Evolutionary conservation across 768 basidiomycete species (phyloP).

Genomic region (Polyporus arcularius): DNA sequence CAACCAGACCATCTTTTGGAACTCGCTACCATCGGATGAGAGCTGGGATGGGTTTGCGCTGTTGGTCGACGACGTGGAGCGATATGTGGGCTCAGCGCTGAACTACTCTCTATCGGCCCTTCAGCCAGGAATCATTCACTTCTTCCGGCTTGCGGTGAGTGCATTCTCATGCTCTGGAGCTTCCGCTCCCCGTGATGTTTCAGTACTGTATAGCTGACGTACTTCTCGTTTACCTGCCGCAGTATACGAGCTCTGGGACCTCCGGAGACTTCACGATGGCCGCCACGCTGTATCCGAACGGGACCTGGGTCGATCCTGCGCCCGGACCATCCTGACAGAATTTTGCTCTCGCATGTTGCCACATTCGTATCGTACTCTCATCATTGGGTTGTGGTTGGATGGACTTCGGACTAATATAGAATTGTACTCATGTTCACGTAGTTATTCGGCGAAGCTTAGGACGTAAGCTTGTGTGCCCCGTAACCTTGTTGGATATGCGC

Average conservation of each 20-base stretch:
- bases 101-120: constrained; percentile 72
- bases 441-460: not conserved
- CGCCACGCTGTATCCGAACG: constrained; percentile 75
- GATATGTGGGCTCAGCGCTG: constrained; percentile 67
- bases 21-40: constrained; percentile 32
- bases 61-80: constrained; percentile 84
- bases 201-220: constrained; percentile 5
- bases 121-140: constrained; percentile 63
- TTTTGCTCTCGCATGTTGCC: not conserved
- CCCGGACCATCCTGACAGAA: constrained; percentile 56
- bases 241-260: constrained; percentile 48
- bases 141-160: constrained; percentile 80
- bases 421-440: constrained; percentile 13
- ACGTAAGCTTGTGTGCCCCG: not conserved
- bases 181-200: not conserved
- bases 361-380: not conserved
- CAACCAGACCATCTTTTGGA: constrained; percentile 39
- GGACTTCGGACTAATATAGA: constrained; percentile 13
- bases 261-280: constrained; percentile 82
- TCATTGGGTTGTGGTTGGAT: constrained; percentile 8
- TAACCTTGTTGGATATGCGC: too few species aligned
- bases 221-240: constrained; percentile 10
- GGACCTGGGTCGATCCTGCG: constrained; percentile 76
- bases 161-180: not conserved
- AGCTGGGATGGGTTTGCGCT: constrained; percentile 79